These are phyloP conservation scores for Lindgomyces ingoldianus DNA, from an alignment of 495 filamentous ascomycete genomes.

Conservation along the genomic window DNA sequence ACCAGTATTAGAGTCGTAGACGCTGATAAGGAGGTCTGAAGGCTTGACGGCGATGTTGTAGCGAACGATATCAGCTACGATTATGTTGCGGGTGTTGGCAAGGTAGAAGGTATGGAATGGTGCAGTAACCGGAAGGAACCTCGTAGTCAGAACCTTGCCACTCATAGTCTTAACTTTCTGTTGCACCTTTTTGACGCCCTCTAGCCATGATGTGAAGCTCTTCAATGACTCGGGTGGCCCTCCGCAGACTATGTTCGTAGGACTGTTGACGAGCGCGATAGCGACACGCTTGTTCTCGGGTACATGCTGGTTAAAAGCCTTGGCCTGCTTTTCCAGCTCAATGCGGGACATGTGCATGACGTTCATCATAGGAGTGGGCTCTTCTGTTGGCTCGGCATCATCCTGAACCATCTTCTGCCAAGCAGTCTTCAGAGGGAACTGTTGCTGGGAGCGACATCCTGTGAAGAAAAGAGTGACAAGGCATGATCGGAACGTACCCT, in stretches of 20 bases:
- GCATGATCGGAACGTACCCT: slow-evolving; percentile 15
- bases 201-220: slow-evolving; percentile 20
- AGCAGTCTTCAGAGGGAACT: slow-evolving; percentile 20
- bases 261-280: slow-evolving; percentile 42
- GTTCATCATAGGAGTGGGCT: slow-evolving; percentile 21
- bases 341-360: slow-evolving; percentile 3
- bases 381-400: not conserved
- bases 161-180: slow-evolving; percentile 33
- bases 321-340: slow-evolving; percentile 13
- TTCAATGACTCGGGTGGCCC: slow-evolving; percentile 41
- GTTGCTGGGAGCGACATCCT: slow-evolving; percentile 22
- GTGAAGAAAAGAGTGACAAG: slow-evolving; percentile 25
- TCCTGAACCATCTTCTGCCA: slow-evolving; percentile 29
- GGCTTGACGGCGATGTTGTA: slow-evolving; percentile 25
- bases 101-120: slow-evolving; percentile 47
- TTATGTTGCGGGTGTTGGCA: slow-evolving; percentile 15
- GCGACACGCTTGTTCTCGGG: slow-evolving; percentile 24
- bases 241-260: slow-evolving; percentile 41
- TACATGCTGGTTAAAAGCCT: slow-evolving; percentile 9
- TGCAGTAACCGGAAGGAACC: slow-evolving; percentile 42
- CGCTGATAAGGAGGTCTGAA: slow-evolving; percentile 39
- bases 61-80: slow-evolving; percentile 30
- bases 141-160: slow-evolving; percentile 31
- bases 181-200: slow-evolving; percentile 26
- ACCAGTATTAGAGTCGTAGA: slow-evolving; percentile 45